phyloP scores from a whole-genome alignment of 176 grass and related monocot genomes.

The Aegilops speltoides region DNA sequence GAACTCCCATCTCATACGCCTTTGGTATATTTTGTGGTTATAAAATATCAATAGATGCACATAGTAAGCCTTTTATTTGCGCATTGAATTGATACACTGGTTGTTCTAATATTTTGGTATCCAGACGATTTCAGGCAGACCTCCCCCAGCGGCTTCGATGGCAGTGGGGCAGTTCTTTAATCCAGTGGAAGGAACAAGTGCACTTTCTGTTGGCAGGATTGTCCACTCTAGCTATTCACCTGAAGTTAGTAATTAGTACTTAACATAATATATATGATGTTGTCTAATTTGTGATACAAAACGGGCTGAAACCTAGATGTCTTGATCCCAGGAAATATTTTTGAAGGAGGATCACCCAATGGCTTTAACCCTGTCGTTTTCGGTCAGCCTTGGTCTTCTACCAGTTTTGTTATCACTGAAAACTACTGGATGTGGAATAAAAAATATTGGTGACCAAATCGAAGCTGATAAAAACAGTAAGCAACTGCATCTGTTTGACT shows the following conservation, averaged over 20 bases:
- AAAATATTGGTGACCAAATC: conserved; percentile 59
- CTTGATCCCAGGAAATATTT: conserved; percentile 70
- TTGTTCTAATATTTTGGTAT: conserved; percentile 47
- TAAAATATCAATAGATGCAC: not conserved
- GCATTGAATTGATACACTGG: conserved; percentile 23
- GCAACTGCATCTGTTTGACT: conserved; percentile 29
- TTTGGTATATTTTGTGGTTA: not conserved
- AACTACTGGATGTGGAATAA: conserved; percentile 92
- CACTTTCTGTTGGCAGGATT: conserved; percentile 55
- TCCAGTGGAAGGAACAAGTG: conserved; percentile 64
- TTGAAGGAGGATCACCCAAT: conserved; percentile 82
- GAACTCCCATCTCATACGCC: not conserved
- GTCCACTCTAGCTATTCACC: conserved; percentile 61
- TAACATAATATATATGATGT: conserved; percentile 1
- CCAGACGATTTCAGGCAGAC: conserved; percentile 95
- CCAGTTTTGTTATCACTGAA: conserved; percentile 67
- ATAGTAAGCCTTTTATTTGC: not conserved
- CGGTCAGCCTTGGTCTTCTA: conserved; percentile 82
- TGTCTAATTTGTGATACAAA: not conserved
- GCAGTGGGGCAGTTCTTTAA: conserved; percentile 98
- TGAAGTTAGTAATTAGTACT: conserved; percentile 47
- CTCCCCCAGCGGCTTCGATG: conserved; percentile 93
- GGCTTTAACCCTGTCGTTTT: conserved; percentile 75
- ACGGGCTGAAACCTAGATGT: conserved; percentile 28
- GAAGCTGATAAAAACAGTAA: conserved; percentile 89